Conservation (phyloP, 129 eudicot genomes). For the Oenanthe sinensis region DNA sequence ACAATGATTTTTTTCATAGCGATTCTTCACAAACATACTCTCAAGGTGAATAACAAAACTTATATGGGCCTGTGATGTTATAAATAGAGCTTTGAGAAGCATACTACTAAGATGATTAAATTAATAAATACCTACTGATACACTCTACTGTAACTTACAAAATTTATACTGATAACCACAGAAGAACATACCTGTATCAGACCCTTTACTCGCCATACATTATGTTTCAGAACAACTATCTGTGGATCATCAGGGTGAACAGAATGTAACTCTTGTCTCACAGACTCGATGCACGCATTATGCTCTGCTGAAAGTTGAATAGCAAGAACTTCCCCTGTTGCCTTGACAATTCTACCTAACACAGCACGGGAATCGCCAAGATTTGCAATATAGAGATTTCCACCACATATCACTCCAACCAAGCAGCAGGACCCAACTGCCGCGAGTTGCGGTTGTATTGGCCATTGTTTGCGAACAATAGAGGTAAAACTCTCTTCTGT, state of each 20-base stretch:
- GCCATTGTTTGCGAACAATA: constrained; percentile 20
- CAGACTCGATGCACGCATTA: constrained; percentile 24
- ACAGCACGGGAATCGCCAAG: constrained; percentile 34
- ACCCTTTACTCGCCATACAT: constrained; percentile 34
- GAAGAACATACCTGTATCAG: constrained; percentile 22
- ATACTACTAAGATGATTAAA: neutral
- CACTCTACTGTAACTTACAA: neutral
- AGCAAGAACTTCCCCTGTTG: constrained; percentile 25
- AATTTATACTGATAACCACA: neutral
- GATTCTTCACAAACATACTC: neutral
- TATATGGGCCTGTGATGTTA: neutral
- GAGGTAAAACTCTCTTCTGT: constrained; percentile 24
- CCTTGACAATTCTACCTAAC: constrained; percentile 25
- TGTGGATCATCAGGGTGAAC: constrained; percentile 26
- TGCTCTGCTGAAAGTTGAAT: constrained; percentile 30
- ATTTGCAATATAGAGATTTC: constrained; percentile 25
- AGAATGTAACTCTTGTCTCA: constrained; percentile 25
- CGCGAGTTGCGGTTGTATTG: constrained; percentile 14
- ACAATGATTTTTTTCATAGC: neutral
- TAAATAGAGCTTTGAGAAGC: neutral
- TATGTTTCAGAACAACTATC: constrained; percentile 25
- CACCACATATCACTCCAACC: constrained; percentile 24
- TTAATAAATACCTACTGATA: neutral
- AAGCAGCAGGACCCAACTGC: constrained; percentile 22
- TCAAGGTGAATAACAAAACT: neutral